These are phyloP conservation scores for Trametes cingulata DNA, from an alignment of 768 basidiomycete species.

Conservation along the genomic window DNA sequence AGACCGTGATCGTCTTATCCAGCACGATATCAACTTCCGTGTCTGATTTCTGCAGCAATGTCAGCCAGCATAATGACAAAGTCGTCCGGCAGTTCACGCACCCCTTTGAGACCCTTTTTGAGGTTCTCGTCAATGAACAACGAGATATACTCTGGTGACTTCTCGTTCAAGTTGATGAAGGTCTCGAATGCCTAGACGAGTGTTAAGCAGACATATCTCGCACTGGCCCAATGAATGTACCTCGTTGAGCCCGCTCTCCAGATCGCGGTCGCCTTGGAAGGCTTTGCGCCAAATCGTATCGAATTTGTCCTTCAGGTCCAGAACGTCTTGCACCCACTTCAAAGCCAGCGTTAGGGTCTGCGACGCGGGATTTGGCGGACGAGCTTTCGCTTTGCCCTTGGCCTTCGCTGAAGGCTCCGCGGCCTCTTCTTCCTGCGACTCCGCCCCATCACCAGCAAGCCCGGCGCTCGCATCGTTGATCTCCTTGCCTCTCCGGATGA, in stretches of 20 bases:
- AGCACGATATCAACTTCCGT: constrained; percentile 84
- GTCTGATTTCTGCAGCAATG: constrained; percentile 79
- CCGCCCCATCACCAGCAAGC: constrained; percentile 33
- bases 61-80: neutral
- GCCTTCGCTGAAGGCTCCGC: constrained; percentile 40
- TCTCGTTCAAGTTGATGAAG: constrained; percentile 86
- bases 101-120: constrained; percentile 92
- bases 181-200: constrained; percentile 78
- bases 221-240: constrained; percentile 42
- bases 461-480: constrained; percentile 51
- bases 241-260: constrained; percentile 85
- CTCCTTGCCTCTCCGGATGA: constrained; percentile 71
- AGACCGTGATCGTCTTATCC: constrained; percentile 95
- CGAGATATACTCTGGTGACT: constrained; percentile 92
- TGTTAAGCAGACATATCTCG: neutral
- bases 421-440: constrained; percentile 31
- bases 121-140: constrained; percentile 96
- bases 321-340: constrained; percentile 91
- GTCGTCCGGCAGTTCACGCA: constrained; percentile 41
- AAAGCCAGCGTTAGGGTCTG: constrained; percentile 65
- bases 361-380: constrained; percentile 38
- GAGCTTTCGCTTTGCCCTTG: constrained; percentile 55
- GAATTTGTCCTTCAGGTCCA: constrained; percentile 91
- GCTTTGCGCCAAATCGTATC: constrained; percentile 71
- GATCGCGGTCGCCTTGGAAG: constrained; percentile 69